Evolutionary conservation across 2,329 filamentous ascomycete genomes (phyloP).

Genomic region (Arthrinium puccinioides): DNA sequence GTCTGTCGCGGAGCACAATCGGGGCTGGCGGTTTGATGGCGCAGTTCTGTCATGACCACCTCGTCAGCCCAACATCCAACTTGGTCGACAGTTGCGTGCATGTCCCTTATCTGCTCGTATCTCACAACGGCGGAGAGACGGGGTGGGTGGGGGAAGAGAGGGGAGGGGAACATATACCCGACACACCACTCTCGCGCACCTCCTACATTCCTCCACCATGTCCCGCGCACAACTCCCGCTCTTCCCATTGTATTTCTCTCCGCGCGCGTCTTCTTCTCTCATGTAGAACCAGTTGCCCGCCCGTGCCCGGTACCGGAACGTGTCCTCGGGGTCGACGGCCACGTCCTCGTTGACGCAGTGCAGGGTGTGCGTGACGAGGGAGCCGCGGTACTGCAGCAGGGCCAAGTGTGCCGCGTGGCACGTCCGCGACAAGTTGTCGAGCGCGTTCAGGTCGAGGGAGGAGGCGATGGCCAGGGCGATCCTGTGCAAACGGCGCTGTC

Average conservation of each 20-base stretch:
- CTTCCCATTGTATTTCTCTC: conserved; percentile 55
- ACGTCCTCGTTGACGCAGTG: conserved; percentile 68
- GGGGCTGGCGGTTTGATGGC: conserved; percentile 72
- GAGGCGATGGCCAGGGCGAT: conserved; percentile 69
- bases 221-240: conserved; percentile 77
- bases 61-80: too few species aligned
- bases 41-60: conserved; percentile 62
- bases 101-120: too few species aligned
- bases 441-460: conserved; percentile 76
- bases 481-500: conserved; percentile 37
- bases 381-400: conserved; percentile 69
- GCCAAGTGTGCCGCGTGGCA: conserved; percentile 73
- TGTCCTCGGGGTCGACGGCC: conserved; percentile 46
- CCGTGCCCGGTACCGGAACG: conserved; percentile 49
- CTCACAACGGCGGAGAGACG: background rate
- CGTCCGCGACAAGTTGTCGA: conserved; percentile 75
- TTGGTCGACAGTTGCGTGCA: too few species aligned
- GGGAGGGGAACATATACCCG: conserved; percentile 50
- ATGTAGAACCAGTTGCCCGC: conserved; percentile 54
- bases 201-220: conserved; percentile 75
- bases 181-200: conserved; percentile 72
- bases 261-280: conserved; percentile 39
- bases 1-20: conserved; percentile 60
- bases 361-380: conserved; percentile 67
- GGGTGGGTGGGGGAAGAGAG: background rate